These are phyloP conservation scores for Wickerhamiella cacticola DNA, from an alignment of 805 yeast genomes.

Conservation along the genomic window DNA sequence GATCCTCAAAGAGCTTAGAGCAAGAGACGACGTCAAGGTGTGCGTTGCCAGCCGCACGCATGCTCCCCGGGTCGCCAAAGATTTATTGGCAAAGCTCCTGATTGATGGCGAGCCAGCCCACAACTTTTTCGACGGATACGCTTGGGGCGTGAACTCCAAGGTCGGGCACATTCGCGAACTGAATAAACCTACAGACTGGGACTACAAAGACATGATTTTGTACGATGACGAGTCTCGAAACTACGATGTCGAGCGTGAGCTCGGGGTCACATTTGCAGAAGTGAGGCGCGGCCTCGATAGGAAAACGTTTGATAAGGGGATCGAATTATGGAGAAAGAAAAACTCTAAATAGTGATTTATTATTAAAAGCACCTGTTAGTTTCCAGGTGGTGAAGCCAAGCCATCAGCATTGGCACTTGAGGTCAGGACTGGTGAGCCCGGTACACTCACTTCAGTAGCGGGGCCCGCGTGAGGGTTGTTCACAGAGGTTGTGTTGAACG, in stretches of 20 bases:
- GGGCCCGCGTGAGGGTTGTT: not conserved
- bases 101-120: slow-evolving; percentile 44
- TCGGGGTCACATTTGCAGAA: slow-evolving; percentile 60
- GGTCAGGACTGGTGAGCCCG: not conserved
- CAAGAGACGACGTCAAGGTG: slow-evolving; percentile 37
- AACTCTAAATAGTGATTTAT: not conserved
- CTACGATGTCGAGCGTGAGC: slow-evolving; percentile 49
- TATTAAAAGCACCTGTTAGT: too few relatives aligned
- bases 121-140: slow-evolving; percentile 35
- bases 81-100: slow-evolving; percentile 42
- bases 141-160: slow-evolving; percentile 37
- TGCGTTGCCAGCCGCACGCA: slow-evolving; percentile 71
- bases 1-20: slow-evolving; percentile 43
- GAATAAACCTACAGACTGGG: slow-evolving; percentile 37
- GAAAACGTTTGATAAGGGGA: slow-evolving; percentile 17
- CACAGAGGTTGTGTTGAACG: not conserved
- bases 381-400: not conserved
- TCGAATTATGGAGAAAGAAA: slow-evolving; percentile 19
- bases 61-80: slow-evolving; percentile 63
- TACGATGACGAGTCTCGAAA: slow-evolving; percentile 77
- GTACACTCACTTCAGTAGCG: not conserved
- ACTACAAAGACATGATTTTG: slow-evolving; percentile 41
- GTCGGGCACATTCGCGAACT: slow-evolving; percentile 43
- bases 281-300: slow-evolving; percentile 38
- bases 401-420: not conserved